Percentiles rank a stretch among this genome's conserved stretches.
Evolutionary conservation across 148 eudicot genomes (phyloP).

Genomic region (Agrostemma githago): DNA sequence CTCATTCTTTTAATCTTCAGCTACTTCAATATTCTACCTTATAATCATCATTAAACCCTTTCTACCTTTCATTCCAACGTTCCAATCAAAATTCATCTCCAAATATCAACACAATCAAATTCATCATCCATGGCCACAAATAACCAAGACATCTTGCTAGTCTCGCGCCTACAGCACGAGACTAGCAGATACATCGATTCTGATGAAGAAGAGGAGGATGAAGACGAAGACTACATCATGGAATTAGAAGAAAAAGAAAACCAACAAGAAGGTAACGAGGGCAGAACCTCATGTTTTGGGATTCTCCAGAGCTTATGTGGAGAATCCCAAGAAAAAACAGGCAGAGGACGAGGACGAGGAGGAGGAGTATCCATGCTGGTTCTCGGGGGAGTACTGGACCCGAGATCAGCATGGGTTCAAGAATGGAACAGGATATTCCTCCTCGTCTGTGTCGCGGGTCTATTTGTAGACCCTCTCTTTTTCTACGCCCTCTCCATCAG

Average conservation of each 20-base stretch:
- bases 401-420: constrained; percentile 60
- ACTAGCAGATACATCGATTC: background rate
- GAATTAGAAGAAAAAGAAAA: background rate
- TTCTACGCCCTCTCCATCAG: constrained; percentile 80
- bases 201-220: constrained; percentile 12
- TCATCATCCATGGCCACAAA: constrained; percentile 2
- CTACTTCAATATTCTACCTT: background rate
- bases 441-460: constrained; percentile 60
- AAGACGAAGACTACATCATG: background rate
- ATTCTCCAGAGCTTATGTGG: constrained; percentile 13
- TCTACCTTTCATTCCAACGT: background rate
- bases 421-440: constrained; percentile 87
- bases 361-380: constrained; percentile 6
- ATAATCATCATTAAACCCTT: constrained; percentile 20
- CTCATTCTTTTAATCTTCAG: constrained; percentile 8
- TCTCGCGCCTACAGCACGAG: constrained; percentile 9
- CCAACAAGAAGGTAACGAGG: background rate
- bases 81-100: background rate
- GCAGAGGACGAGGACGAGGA: background rate
- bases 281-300: constrained; percentile 4
- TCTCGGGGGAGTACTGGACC: constrained; percentile 44
- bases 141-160: constrained; percentile 22
- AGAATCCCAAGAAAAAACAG: constrained; percentile 4
- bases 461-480: constrained; percentile 85
- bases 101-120: background rate